Percentiles rank a stretch among this genome's conserved stretches.
Evolutionary conservation across 371 early-diverging fungal genomes (phyloP).

Genomic region (Haplosporangium sp.): DNA sequence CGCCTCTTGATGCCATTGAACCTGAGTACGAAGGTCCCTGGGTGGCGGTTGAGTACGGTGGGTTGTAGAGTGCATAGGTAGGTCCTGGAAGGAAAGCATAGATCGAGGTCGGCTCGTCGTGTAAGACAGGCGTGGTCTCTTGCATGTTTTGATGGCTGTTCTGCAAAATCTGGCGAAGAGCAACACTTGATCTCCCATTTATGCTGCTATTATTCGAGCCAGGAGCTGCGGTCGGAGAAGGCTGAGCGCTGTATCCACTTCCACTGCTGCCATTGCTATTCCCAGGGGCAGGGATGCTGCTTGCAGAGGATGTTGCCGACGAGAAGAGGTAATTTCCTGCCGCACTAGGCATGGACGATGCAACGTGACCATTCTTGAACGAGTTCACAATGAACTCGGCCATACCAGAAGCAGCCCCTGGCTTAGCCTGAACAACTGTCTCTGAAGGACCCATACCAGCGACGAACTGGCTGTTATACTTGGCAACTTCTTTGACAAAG

Average conservation of each 20-base stretch:
- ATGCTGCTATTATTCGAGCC: not conserved
- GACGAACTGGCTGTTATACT: slow-evolving; percentile 48
- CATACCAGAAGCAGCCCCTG: slow-evolving; percentile 27
- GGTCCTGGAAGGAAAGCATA: slow-evolving; percentile 36
- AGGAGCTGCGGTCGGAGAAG: slow-evolving; percentile 2
- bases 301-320: not conserved
- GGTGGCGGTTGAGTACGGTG: slow-evolving; percentile 37
- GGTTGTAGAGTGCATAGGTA: slow-evolving; percentile 42
- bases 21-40: slow-evolving; percentile 28
- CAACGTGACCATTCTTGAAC: slow-evolving; percentile 36
- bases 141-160: slow-evolving; percentile 5
- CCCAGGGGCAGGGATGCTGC: not conserved
- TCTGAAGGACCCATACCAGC: slow-evolving; percentile 43
- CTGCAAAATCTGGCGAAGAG: slow-evolving; percentile 12
- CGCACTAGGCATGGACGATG: slow-evolving; percentile 23
- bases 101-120: slow-evolving; percentile 36
- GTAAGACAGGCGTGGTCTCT: slow-evolving; percentile 18
- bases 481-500: slow-evolving; percentile 51
- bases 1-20: slow-evolving; percentile 23
- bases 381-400: slow-evolving; percentile 53
- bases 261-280: slow-evolving; percentile 1
- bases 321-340: slow-evolving; percentile 31
- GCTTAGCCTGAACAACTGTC: slow-evolving; percentile 15
- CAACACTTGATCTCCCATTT: slow-evolving; percentile 10
- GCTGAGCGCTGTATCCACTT: slow-evolving; percentile 12